Evolutionary conservation across 2,329 filamentous ascomycete genomes (phyloP).

Genomic region (Dactylonectria macrodidyma): DNA sequence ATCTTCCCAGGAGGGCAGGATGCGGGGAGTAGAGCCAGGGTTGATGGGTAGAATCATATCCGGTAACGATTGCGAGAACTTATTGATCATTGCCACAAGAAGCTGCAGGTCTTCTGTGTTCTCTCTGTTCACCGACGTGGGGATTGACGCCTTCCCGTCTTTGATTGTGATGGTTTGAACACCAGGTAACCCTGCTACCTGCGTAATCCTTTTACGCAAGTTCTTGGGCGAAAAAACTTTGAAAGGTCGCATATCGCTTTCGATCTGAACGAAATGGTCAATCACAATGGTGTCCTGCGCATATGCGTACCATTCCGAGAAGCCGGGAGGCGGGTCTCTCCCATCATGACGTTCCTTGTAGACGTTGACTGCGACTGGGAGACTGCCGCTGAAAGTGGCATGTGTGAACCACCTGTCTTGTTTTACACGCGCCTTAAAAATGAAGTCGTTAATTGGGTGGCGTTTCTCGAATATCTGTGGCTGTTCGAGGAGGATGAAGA

Average conservation of each 20-base stretch:
- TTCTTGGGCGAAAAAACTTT: slow-evolving; percentile 79
- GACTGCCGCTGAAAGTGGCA: slow-evolving; percentile 62
- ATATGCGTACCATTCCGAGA: slow-evolving; percentile 88
- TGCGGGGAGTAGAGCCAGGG: slow-evolving; percentile 63
- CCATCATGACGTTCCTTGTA: slow-evolving; percentile 71
- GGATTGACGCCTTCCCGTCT: slow-evolving; percentile 70
- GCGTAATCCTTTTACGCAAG: slow-evolving; percentile 72
- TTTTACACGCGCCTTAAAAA: slow-evolving; percentile 64
- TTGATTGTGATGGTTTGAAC: slow-evolving; percentile 71
- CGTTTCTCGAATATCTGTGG: slow-evolving; percentile 48
- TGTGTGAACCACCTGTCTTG: slow-evolving; percentile 65
- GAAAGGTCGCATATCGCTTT: slow-evolving; percentile 81
- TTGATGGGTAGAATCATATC: slow-evolving; percentile 92
- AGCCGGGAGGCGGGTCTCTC: slow-evolving; percentile 82
- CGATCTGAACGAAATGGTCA: slow-evolving; percentile 87
- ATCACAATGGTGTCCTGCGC: slow-evolving; percentile 81
- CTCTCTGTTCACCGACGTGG: slow-evolving; percentile 50
- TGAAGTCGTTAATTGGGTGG: slow-evolving; percentile 65
- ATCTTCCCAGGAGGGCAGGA: slow-evolving; percentile 74
- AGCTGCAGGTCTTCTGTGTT: slow-evolving; percentile 58
- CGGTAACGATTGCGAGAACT: slow-evolving; percentile 81
- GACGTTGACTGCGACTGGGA: slow-evolving; percentile 62
- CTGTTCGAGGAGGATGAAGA: slow-evolving; percentile 54
- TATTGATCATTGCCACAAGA: slow-evolving; percentile 76
- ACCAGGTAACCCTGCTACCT: slow-evolving; percentile 57